These are phyloP conservation scores for Quercus agrifolia DNA, from an alignment of 306 rosid genomes.

Conservation along the genomic window DNA sequence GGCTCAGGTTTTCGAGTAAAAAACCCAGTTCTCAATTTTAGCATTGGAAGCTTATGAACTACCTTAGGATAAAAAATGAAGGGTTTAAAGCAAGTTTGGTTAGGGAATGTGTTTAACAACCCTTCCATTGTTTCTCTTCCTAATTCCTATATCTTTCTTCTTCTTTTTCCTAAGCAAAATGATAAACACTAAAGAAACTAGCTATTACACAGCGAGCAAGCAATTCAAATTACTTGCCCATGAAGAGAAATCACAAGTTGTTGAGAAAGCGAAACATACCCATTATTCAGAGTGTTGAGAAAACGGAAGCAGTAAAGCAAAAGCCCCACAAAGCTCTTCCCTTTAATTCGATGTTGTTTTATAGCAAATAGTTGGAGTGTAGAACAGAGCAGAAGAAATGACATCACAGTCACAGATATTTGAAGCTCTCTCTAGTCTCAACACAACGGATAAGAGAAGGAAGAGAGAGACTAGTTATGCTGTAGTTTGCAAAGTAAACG, in stretches of 20 bases:
- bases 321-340: neutral
- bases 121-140: conserved; percentile 47
- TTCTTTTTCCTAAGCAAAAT: neutral
- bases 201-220: no score
- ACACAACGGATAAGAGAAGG: neutral
- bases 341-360: neutral
- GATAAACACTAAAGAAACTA: neutral
- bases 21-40: conserved; percentile 18
- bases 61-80: conserved; percentile 33
- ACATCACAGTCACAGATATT: no score
- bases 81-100: conserved; percentile 51
- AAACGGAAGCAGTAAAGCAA: neutral
- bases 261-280: neutral
- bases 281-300: neutral
- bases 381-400: neutral
- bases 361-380: neutral
- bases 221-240: no score
- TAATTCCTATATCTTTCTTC: neutral
- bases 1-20: conserved; percentile 22
- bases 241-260: neutral
- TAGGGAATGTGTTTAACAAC: conserved; percentile 36
- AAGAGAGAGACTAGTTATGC: neutral
- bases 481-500: neutral
- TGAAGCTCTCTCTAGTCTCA: no score
- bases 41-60: conserved; percentile 26